Conservation (phyloP, 1,284 basidiomycete species). For the Ceratobasidium sp. region DNA sequence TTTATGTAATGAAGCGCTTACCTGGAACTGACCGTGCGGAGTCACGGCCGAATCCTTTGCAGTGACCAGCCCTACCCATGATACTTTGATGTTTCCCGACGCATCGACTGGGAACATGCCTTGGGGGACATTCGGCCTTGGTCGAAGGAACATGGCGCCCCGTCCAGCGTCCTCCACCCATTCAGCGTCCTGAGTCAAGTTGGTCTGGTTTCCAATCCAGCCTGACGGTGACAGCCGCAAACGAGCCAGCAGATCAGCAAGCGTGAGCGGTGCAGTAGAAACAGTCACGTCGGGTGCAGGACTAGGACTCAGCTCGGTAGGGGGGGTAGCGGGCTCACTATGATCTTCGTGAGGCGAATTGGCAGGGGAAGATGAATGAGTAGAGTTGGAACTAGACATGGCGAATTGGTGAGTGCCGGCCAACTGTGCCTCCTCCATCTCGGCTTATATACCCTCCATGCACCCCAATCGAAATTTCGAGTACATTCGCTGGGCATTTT, state of each 20-base stretch:
- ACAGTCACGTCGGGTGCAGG: neutral
- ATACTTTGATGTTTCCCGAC: neutral
- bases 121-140: neutral
- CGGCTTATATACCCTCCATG: too few relatives aligned
- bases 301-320: too few relatives aligned
- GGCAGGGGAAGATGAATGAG: too few relatives aligned
- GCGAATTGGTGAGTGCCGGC: too few relatives aligned
- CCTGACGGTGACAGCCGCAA: neutral
- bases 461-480: too few relatives aligned
- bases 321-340: too few relatives aligned
- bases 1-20: neutral
- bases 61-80: neutral
- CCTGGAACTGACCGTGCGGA: neutral
- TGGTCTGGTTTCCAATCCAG: neutral
- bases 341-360: too few relatives aligned
- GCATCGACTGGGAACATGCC: neutral
- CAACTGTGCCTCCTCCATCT: too few relatives aligned
- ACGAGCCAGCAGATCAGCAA: neutral
- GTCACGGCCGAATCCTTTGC: neutral
- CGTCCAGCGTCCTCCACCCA: neutral
- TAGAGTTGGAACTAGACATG: too few relatives aligned
- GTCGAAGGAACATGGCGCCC: conserved; percentile 1
- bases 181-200: neutral
- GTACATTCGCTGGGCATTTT: too few relatives aligned
- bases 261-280: neutral